Evolutionary conservation across 169 alveolate species (phyloP).

Genomic region (Babesia caballi): DNA sequence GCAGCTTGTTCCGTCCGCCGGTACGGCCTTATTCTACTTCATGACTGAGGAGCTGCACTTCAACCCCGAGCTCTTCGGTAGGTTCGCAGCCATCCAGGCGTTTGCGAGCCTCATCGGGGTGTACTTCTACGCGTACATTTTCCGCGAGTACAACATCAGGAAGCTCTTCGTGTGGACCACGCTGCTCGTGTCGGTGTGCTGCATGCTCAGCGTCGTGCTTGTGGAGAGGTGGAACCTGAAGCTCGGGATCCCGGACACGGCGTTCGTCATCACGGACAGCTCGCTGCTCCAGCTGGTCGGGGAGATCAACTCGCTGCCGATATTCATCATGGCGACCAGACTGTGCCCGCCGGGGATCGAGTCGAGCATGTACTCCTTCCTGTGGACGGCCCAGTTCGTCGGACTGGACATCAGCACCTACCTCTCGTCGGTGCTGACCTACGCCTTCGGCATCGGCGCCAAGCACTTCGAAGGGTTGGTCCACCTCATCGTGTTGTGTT

Average conservation of each 20-base stretch:
- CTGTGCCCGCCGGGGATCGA: conserved; percentile 86
- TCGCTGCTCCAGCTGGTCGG: conserved; percentile 78
- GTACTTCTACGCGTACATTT: conserved; percentile 66
- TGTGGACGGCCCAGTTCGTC: conserved; percentile 77
- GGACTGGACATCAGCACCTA: conserved; percentile 81
- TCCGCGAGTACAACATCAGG: conserved; percentile 68
- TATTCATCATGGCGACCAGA: conserved; percentile 80
- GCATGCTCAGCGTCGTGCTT: conserved; percentile 73
- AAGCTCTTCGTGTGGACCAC: conserved; percentile 77
- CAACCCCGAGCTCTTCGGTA: conserved; percentile 81
- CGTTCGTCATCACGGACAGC: conserved; percentile 82
- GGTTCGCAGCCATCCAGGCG: conserved; percentile 80
- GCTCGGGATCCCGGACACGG: conserved; percentile 78
- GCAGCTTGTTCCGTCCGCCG: conserved; percentile 84
- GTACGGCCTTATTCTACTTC: conserved; percentile 82
- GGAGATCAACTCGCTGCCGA: conserved; percentile 82
- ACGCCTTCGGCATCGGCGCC: conserved; percentile 70
- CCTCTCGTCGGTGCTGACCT: conserved; percentile 75
- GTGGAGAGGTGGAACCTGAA: conserved; percentile 75
- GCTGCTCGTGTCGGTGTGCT: conserved; percentile 73
- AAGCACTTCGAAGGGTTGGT: conserved; percentile 69
- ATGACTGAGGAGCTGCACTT: conserved; percentile 83
- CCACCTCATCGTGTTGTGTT: conserved; percentile 66
- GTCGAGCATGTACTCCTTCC: conserved; percentile 83
- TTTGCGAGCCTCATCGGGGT: conserved; percentile 81